These are phyloP conservation scores for Colletotrichum paranaense DNA, from an alignment of 2,329 filamentous ascomycete species.

Conservation along the genomic window DNA sequence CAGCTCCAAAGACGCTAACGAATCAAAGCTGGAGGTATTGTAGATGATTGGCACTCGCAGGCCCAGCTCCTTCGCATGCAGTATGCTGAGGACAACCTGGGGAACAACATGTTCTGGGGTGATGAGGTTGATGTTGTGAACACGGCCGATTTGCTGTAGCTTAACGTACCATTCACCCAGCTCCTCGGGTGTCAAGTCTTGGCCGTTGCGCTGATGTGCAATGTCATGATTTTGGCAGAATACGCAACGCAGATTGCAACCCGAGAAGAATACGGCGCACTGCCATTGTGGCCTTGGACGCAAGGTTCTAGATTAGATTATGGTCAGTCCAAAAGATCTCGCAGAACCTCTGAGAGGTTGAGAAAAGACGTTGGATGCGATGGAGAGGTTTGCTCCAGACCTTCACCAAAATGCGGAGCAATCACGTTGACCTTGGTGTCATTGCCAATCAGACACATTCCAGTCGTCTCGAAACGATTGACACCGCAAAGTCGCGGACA, in stretches of 20 bases:
- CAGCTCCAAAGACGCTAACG: slow-evolving; percentile 75
- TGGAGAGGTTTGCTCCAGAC: slow-evolving; percentile 45
- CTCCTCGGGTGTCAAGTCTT: slow-evolving; percentile 82
- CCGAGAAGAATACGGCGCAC: slow-evolving; percentile 83
- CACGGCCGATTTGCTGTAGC: slow-evolving; percentile 79
- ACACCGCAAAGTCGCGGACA: slow-evolving; percentile 83
- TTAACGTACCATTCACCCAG: slow-evolving; percentile 87
- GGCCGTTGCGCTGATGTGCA: slow-evolving; percentile 82
- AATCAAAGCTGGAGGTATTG: slow-evolving; percentile 87
- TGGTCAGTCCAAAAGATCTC: slow-evolving; percentile 24
- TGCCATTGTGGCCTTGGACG: slow-evolving; percentile 84
- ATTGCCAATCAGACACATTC: slow-evolving; percentile 81
- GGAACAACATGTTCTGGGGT: slow-evolving; percentile 90
- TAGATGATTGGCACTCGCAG: slow-evolving; percentile 82
- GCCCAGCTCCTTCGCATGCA: slow-evolving; percentile 77
- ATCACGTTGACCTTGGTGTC: slow-evolving; percentile 85
- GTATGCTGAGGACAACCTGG: slow-evolving; percentile 81
- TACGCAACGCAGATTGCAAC: slow-evolving; percentile 79
- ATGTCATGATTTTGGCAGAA: slow-evolving; percentile 89
- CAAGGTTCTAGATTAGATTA: slow-evolving; percentile 73
- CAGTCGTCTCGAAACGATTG: slow-evolving; percentile 83
- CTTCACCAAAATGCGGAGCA: slow-evolving; percentile 86
- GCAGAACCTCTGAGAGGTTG: background rate
- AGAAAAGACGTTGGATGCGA: background rate
- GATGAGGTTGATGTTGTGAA: slow-evolving; percentile 92